A percentile compares a stretch with the other conserved stretches of the same genome.
Evolutionary conservation across 208 protist genomes (phyloP).

Genomic region (Porcisia deanei): DNA sequence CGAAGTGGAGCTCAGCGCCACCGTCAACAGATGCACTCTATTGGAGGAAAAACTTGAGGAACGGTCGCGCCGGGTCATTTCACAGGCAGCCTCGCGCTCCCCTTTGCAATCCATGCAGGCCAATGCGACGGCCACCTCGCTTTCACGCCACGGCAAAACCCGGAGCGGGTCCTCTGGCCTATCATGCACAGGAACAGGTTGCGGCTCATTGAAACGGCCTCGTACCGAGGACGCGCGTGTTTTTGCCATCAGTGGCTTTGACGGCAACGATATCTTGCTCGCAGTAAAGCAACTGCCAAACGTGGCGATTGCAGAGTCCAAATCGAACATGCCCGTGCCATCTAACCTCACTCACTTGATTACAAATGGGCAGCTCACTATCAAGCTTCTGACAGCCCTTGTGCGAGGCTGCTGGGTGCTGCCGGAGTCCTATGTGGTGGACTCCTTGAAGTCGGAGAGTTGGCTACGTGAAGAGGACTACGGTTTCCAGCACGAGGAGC

Average conservation of each 20-base stretch:
- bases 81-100: constrained; percentile 26
- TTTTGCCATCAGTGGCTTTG: constrained; percentile 86
- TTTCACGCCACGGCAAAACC: constrained; percentile 23
- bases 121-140: constrained; percentile 21
- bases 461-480: constrained; percentile 77
- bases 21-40: constrained; percentile 49
- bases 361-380: constrained; percentile 84
- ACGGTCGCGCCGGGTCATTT: constrained; percentile 53
- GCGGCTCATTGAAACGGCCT: constrained; percentile 48
- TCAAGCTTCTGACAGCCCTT: constrained; percentile 86
- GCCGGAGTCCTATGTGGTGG: constrained; percentile 69
- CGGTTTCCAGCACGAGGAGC: constrained; percentile 84
- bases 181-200: constrained; percentile 5
- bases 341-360: constrained; percentile 87
- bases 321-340: constrained; percentile 81
- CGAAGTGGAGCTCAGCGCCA: constrained; percentile 64
- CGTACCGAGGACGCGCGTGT: constrained; percentile 82
- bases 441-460: constrained; percentile 46
- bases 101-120: constrained; percentile 38
- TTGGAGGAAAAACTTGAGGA: constrained; percentile 78
- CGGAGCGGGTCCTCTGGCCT: constrained; percentile 40
- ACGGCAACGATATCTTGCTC: constrained; percentile 54
- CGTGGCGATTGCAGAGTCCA: constrained; percentile 78
- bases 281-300: constrained; percentile 74
- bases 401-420: constrained; percentile 90